Base-by-base conservation (phyloP, 768 basidiomycete genomes). In the Hygrophorus russula region DNA sequence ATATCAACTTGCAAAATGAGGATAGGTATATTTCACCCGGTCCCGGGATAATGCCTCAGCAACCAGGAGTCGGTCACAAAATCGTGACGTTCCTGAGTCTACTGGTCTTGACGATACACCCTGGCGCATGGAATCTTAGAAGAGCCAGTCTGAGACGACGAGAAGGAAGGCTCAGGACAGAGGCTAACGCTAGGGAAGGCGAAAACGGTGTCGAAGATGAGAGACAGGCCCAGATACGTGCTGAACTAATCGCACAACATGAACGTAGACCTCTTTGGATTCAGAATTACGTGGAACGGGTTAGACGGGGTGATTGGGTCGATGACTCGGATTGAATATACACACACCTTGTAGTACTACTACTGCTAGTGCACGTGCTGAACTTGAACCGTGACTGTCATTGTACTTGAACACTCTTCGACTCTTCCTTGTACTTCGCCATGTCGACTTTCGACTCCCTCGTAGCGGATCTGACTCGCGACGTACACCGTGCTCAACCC, bases 381-480 rank as follows among this genome's bases (percentile, higher is more conserved):
- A n/a, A n/a, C n/a, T n/a, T n/a, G n/a, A n/a, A n/a, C n/a, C n/a
- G n/a, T n/a, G n/a, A n/a, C n/a, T n/a, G n/a, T n/a, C n/a, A n/a
- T n/a, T n/a, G n/a, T n/a, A n/a, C n/a, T n/a, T n/a, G n/a, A n/a
- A n/a, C n/a, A n/a, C n/a, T n/a, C n/a, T n/a, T n/a, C n/a, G n/a
- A n/a, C n/a, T n/a, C n/a, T n/a, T 9, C 39, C 28, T 40, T 19
- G 19, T 40, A 14, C 19, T 40, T 14, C 13, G 9, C 35, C 27
- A 73, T 74, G 72, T 83, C 88, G 37, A 84, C 87, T 17, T 93
- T 90, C 59, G 82, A 90, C 50, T 65, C 69, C 33, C 83, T 97
- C 49, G 70, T 96, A 49, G 71, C 68, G 44, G 91, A 97, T 58
- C 72, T 97, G 43, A 82, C 86, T 51, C 80, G 88, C 58, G 93